Conservation (phyloP, 768 basidiomycete species). For the Leucogyrophana mollusca region DNA sequence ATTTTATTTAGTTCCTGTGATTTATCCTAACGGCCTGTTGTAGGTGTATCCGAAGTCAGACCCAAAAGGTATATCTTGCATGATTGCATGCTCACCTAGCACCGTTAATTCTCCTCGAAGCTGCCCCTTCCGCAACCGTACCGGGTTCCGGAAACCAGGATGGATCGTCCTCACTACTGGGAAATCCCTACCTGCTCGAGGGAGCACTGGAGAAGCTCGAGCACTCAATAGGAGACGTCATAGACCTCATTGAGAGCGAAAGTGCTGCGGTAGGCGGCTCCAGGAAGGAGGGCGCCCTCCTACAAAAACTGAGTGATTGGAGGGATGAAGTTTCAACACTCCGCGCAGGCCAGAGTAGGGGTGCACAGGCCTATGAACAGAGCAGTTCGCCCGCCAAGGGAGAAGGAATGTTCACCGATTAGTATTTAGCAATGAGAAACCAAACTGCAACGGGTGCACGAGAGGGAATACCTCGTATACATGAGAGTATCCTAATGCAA, state of each 20-base stretch:
- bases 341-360: slow-evolving; percentile 15
- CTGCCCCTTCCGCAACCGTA: slow-evolving; percentile 18
- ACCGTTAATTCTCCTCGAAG: slow-evolving; percentile 9
- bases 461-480: background rate
- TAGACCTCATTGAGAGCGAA: slow-evolving; percentile 44
- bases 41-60: slow-evolving; percentile 51
- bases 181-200: slow-evolving; percentile 48
- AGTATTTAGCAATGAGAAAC: background rate
- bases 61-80: slow-evolving; percentile 31
- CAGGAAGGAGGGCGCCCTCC: slow-evolving; percentile 29
- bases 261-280: slow-evolving; percentile 34
- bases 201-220: slow-evolving; percentile 44
- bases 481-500: background rate
- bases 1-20: background rate
- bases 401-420: slow-evolving; percentile 28
- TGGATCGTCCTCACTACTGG: slow-evolving; percentile 29
- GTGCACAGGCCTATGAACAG: background rate
- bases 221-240: slow-evolving; percentile 40
- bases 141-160: slow-evolving; percentile 17
- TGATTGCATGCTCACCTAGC: background rate
- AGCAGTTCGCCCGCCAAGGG: slow-evolving; percentile 10
- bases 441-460: background rate
- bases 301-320: slow-evolving; percentile 43
- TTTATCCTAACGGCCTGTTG: background rate
- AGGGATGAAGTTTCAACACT: slow-evolving; percentile 38